These are phyloP conservation scores for Epichloe bromicola DNA, from an alignment of 2,329 filamentous ascomycete genomes.

Conservation along the genomic window DNA sequence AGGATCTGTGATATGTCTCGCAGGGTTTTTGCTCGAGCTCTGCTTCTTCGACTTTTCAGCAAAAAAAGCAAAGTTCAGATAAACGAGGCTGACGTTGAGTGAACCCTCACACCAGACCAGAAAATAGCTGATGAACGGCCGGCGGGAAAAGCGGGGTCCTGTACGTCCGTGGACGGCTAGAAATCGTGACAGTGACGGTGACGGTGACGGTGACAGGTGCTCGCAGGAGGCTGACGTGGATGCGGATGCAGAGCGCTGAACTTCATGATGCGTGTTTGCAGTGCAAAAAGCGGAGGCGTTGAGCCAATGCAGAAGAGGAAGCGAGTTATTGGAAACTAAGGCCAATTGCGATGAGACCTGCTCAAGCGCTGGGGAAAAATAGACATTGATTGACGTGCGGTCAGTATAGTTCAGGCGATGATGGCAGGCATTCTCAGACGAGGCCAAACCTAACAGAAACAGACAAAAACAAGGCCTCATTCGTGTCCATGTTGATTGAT, in stretches of 20 bases:
- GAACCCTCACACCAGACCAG: not conserved
- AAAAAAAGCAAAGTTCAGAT: not conserved
- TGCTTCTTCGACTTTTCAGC: too few relatives aligned
- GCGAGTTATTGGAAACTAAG: not conserved
- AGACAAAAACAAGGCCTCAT: not conserved
- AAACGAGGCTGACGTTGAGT: not conserved
- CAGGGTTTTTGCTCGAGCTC: not conserved
- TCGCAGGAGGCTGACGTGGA: not conserved
- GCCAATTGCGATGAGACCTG: conserved; percentile 1
- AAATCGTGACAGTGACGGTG: not conserved
- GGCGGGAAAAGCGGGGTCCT: not conserved
- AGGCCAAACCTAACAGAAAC: not conserved
- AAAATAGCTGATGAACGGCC: not conserved
- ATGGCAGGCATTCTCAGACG: not conserved
- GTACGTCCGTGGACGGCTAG: not conserved
- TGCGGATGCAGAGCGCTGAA: not conserved
- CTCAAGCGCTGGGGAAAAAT: not conserved
- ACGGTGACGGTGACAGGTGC: not conserved
- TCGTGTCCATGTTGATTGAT: not conserved
- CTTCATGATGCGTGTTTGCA: not conserved
- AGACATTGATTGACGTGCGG: conserved; percentile 1
- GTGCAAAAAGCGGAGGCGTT: not conserved
- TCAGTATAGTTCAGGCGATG: not conserved
- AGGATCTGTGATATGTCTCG: not conserved
- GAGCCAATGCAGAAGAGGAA: not conserved